phyloP scores from a whole-genome alignment of 805 yeast species.

The Sungouiozyma ichnusensis region DNA sequence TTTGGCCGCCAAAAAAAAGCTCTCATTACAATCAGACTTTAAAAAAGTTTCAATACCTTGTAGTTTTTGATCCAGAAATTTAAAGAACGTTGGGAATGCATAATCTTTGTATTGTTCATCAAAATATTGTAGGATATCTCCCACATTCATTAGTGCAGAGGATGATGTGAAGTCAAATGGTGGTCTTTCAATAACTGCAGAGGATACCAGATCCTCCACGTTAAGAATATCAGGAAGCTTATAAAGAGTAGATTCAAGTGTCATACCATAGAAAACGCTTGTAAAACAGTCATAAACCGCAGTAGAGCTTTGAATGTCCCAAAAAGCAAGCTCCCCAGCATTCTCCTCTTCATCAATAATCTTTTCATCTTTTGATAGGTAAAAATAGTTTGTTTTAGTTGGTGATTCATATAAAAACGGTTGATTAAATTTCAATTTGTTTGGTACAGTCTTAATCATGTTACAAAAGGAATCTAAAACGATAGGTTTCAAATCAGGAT shows the following conservation, averaged over 20 bases:
- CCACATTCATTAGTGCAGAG: constrained; percentile 40
- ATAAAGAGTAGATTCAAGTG: constrained; percentile 42
- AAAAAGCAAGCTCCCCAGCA: constrained; percentile 33
- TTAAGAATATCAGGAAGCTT: constrained; percentile 29
- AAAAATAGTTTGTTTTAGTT: constrained; percentile 31
- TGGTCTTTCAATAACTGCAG: constrained; percentile 40
- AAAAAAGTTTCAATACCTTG: constrained; percentile 22
- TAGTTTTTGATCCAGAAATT: constrained; percentile 27
- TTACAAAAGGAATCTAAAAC: constrained; percentile 40
- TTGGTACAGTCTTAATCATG: constrained; percentile 40
- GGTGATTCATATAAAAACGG: constrained; percentile 34
- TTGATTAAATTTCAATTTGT: constrained; percentile 29
- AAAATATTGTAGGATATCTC: constrained; percentile 44
- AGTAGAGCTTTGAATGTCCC: constrained; percentile 43
- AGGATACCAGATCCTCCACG: constrained; percentile 37
- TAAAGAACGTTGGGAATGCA: constrained; percentile 31
- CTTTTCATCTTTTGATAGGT: constrained; percentile 33
- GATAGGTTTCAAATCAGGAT: constrained; percentile 55
- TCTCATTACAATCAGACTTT: constrained; percentile 10
- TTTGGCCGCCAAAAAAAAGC: constrained; percentile 21
- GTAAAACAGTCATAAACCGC: constrained; percentile 41
- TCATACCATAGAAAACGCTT: constrained; percentile 38
- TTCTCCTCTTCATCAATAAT: constrained; percentile 35
- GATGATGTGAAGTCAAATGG: constrained; percentile 56
- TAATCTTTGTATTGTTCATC: constrained; percentile 46